Evolutionary conservation across 2,329 filamentous ascomycete species (phyloP).

Genomic region (Calycina marina): DNA sequence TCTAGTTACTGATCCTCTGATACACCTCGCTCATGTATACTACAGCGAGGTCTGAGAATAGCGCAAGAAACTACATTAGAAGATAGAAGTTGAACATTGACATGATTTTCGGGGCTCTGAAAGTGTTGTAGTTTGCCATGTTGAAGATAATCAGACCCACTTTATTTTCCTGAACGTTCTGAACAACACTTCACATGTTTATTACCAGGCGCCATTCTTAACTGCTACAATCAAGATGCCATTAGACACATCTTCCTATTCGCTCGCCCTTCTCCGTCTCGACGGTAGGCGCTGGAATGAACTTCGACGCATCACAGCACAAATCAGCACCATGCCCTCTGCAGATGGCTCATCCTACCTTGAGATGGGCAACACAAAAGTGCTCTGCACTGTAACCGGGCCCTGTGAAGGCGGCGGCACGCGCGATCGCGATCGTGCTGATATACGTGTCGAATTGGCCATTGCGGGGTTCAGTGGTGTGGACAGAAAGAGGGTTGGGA

Average conservation of each 20-base stretch:
- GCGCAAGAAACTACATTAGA: too few relatives aligned
- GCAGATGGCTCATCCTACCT: constrained; percentile 89
- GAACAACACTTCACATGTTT: too few relatives aligned
- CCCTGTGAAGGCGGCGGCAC: constrained; percentile 54
- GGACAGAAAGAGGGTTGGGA: constrained; percentile 63
- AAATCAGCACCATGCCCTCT: constrained; percentile 83
- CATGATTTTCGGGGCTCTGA: too few relatives aligned
- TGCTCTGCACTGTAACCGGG: constrained; percentile 83
- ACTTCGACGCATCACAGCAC: constrained; percentile 72
- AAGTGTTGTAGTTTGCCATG: too few relatives aligned
- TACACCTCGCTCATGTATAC: too few relatives aligned
- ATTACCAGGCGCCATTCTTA: too few relatives aligned
- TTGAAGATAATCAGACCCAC: too few relatives aligned
- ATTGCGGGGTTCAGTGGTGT: constrained; percentile 80
- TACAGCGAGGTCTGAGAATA: too few relatives aligned
- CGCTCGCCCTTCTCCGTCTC: constrained; percentile 67
- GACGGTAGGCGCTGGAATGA: constrained; percentile 94
- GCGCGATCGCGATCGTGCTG: constrained; percentile 36
- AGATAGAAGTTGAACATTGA: too few relatives aligned
- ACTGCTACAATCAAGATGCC: too few relatives aligned
- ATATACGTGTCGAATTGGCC: constrained; percentile 67
- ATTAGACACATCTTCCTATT: constrained; percentile 86
- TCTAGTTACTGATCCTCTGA: too few relatives aligned
- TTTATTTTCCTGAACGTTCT: too few relatives aligned
- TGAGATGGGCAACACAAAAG: constrained; percentile 94